Evolutionary conservation across 2,329 filamentous ascomycete species (phyloP), one percentile per base, ranked within the genome.

Genomic region (Calonectria pteridis): DNA sequence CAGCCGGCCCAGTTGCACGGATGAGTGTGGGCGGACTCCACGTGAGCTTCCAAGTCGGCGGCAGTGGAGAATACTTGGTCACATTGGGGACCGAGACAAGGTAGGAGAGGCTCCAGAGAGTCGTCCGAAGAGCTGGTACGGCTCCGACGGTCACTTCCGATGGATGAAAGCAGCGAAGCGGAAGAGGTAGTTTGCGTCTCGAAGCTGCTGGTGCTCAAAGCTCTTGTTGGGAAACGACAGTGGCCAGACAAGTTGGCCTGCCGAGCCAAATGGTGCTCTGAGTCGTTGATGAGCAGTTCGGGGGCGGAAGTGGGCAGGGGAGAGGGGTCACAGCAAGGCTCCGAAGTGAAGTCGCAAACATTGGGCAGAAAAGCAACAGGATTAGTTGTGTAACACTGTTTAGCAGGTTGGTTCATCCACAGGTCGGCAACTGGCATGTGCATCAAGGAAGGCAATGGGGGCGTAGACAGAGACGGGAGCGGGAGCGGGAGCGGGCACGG

Each of bases 1-100:
- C 86, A 88, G 28, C 80, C 79, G 2, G 81, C 81, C 86, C 86
- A 88, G 66, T 83, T 83, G 74, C 86, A 88, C 1, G 81, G 76
- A 71, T 86, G 79, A 2, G 78, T 78, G 68, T 85, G 81, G 20
- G 72, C 77, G 28, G 80, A 76, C 58, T 75, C 76, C 65, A 81
- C 76, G 50, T 83, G 80, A 6, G 62, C 70, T 4, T 76, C 73
- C 28, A 83, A 78, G 3, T 80, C 78, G 14, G 73, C 59, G n/a
- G 78, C 76, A 31, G 68, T 75, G 35, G 73, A 70, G 51, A 82
- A 83, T 5, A 73, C 73, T 46, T 74, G 74, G 28, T 79, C 72
- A 71, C 82, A 84, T 16, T 77, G 77, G 28, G 77, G 82, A 2
- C 77, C 80, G 14, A 82, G 79, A 63, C 81, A 79, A n/a, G 81